A percentile compares a stretch with the other conserved stretches of the same genome.
Conservation (phyloP, 192 early-diverging fungal genomes). For the Backusella westeae region DNA sequence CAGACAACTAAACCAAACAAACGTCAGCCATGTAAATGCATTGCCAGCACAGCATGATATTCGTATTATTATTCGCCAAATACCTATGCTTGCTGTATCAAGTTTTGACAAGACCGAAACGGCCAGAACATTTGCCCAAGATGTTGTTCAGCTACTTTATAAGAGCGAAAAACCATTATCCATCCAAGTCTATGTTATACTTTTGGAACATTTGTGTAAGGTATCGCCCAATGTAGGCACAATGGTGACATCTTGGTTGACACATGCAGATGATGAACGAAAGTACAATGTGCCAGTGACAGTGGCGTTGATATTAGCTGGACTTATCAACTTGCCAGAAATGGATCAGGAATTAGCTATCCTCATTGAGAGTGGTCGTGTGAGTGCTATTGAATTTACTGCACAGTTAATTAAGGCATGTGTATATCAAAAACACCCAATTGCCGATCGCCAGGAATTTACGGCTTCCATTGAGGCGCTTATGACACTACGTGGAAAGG, state of each 20-base stretch:
- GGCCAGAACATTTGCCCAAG: constrained; percentile 82
- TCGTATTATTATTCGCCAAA: constrained; percentile 67
- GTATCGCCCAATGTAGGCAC: constrained; percentile 72
- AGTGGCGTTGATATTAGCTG: constrained; percentile 74
- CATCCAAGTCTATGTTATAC: constrained; percentile 78
- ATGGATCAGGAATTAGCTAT: constrained; percentile 87
- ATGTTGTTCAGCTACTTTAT: constrained; percentile 84
- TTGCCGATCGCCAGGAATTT: constrained; percentile 56
- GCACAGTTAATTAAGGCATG: constrained; percentile 70
- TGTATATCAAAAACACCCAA: constrained; percentile 55
- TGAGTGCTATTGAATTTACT: constrained; percentile 74
- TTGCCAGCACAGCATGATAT: constrained; percentile 81
- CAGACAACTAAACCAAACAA: constrained; percentile 56
- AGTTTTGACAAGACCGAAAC: constrained; percentile 73
- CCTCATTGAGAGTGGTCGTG: constrained; percentile 74
- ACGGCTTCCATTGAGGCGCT: constrained; percentile 74
- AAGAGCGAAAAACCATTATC: constrained; percentile 67
- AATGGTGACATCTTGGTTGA: constrained; percentile 89
- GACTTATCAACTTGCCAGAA: constrained; percentile 75
- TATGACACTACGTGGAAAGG: constrained; percentile 57
- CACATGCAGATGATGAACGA: constrained; percentile 92
- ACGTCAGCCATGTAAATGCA: constrained; percentile 50
- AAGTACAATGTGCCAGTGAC: constrained; percentile 88
- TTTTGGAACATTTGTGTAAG: constrained; percentile 86
- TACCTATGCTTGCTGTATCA: constrained; percentile 63